Evolutionary conservation across 1,284 basidiomycete species (phyloP).

Genomic region (Ceratobasidium theobromae): DNA sequence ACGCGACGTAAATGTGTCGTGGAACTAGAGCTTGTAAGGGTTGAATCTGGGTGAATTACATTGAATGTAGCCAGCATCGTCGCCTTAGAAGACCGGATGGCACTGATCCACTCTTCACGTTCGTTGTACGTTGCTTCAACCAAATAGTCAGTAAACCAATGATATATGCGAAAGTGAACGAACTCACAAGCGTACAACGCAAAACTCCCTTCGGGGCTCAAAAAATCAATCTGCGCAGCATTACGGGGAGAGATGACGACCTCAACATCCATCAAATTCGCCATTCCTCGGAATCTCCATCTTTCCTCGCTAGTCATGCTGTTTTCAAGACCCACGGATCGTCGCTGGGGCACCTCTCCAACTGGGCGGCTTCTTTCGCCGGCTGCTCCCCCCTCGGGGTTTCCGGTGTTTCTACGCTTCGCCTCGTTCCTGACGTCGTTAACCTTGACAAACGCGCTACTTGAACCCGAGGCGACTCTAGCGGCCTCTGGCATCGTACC

Average conservation of each 20-base stretch:
- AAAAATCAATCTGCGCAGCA: conserved; percentile 62
- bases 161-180: not conserved
- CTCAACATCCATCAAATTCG: conserved; percentile 73
- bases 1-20: conserved; percentile 70
- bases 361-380: not conserved
- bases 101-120: conserved; percentile 66
- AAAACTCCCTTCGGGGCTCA: conserved; percentile 77
- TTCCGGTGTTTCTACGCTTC: not conserved
- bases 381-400: conserved; percentile 1
- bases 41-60: conserved; percentile 71
- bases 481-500: not conserved
- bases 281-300: conserved; percentile 69
- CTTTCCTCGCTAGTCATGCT: conserved; percentile 48
- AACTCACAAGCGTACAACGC: conserved; percentile 67
- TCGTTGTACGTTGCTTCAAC: conserved; percentile 55
- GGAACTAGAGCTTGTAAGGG: conserved; percentile 70
- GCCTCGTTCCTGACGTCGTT: not conserved
- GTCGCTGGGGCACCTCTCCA: conserved; percentile 13
- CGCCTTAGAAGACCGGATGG: conserved; percentile 71
- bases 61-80: conserved; percentile 63
- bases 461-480: conserved; percentile 4
- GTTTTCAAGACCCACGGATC: conserved; percentile 3
- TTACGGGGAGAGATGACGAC: conserved; percentile 61
- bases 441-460: conserved; percentile 29
- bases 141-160: not conserved